Evolutionary conservation across 2,329 filamentous ascomycete genomes (phyloP), one percentile per base, ranked within the genome.

Genomic region (Dendrostoma leiphaemia): DNA sequence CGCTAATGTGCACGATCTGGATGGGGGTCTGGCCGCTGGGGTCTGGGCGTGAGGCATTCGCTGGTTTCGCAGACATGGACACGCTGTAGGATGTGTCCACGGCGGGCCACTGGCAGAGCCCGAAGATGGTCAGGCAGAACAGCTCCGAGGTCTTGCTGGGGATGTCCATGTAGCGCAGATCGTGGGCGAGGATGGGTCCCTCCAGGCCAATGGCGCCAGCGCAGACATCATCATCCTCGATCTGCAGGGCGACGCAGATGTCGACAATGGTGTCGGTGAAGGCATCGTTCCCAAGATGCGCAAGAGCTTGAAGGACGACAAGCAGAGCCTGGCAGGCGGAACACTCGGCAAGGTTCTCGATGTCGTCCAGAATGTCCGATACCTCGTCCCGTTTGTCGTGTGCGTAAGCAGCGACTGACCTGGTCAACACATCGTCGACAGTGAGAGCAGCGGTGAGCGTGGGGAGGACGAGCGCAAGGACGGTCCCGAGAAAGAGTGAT

Each of bases 1-100:
- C 82, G 12, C 79, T 82, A 64, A 80, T 80, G 61, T 85, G 82
- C 23, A 83, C 79, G 4, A 85, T 70, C 59, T 78, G 75, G 59
- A 83, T 63, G 6, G 80, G 76, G 5, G 68, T 60, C 63, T 74
- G 65, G 3, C 75, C 73, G 48, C 76, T 80, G 2, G 77, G 68
- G 1, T 52, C 38, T 15, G 74, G 71, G 13, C 76, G 71, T 13
- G 55, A 61, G 15, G 62, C 61, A 15, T 65, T 53, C 10, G 38
- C 44, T 7, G 73, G 69, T 56, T 76, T 75, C 7, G 70, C 61
- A 6, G 68, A 67, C 12, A 79, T 75, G 44, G 82, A 74, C 2
- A 67, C 62, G 13, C 82, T 67, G 13, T 67, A 66, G 62, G 74
- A 74, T 1, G 70, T 56, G 13, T 72, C 67, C 12, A 81, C 69